Evolutionary conservation across 768 basidiomycete genomes (phyloP).

Genomic region (Strobilomyces echinocephalus): DNA sequence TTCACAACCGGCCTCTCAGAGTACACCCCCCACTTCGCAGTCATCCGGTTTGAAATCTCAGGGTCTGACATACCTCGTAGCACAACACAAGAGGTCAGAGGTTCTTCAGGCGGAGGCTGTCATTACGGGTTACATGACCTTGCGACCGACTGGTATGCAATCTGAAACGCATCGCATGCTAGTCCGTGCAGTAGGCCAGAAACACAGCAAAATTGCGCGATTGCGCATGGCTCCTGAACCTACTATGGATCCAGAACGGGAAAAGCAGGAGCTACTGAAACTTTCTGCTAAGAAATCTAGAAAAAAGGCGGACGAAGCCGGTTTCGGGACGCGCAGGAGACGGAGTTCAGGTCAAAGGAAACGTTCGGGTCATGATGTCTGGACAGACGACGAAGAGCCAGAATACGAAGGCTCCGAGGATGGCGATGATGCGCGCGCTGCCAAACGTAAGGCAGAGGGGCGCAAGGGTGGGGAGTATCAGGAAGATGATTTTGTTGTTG

Average conservation of each 20-base stretch:
- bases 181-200: constrained; percentile 80
- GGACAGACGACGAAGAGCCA: constrained; percentile 68
- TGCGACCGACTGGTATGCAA: constrained; percentile 87
- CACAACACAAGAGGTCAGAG: constrained; percentile 80
- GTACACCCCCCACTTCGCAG: constrained; percentile 37
- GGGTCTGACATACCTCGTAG: constrained; percentile 84
- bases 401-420: constrained; percentile 56
- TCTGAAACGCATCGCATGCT: constrained; percentile 86
- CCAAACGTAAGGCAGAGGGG: constrained; percentile 44
- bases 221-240: constrained; percentile 79
- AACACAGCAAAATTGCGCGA: constrained; percentile 76
- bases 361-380: constrained; percentile 43
- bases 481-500: constrained; percentile 81
- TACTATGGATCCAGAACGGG: constrained; percentile 69
- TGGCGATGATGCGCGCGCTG: constrained; percentile 43
- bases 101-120: constrained; percentile 84
- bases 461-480: constrained; percentile 69
- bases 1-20: constrained; percentile 38
- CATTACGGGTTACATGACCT: constrained; percentile 76
- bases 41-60: constrained; percentile 46
- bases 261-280: constrained; percentile 63
- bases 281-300: constrained; percentile 60
- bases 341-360: constrained; percentile 41
- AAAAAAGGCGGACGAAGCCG: constrained; percentile 50
- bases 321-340: constrained; percentile 44